phyloP scores from a whole-genome alignment of 768 basidiomycete species.

The Kwoniella mangroviensis region DNA sequence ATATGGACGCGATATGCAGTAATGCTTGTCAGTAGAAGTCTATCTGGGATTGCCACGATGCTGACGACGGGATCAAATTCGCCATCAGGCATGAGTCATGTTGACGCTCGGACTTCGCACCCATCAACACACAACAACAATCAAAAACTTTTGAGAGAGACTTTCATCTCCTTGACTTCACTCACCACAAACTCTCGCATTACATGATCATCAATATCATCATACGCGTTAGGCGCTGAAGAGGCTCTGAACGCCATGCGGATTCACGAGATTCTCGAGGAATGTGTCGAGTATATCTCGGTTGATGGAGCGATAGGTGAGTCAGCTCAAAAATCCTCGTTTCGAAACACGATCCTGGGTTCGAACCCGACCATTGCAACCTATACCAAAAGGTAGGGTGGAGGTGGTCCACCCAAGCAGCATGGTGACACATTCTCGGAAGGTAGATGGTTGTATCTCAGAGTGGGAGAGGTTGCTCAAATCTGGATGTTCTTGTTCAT shows the following conservation, averaged over 20 bases:
- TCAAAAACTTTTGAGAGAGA: neutral
- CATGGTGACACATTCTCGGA: neutral
- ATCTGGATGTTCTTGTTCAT: neutral
- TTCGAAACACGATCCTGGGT: constrained; percentile 23
- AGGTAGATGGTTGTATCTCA: no score
- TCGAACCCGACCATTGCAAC: constrained; percentile 31
- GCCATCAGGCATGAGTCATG: neutral
- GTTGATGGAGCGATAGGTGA: constrained; percentile 49
- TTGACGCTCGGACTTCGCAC: constrained; percentile 12
- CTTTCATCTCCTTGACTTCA: neutral
- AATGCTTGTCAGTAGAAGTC: neutral
- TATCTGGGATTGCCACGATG: constrained; percentile 1
- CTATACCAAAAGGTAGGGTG: constrained; percentile 14
- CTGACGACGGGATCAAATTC: neutral
- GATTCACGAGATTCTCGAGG: constrained; percentile 49
- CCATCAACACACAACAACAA: neutral
- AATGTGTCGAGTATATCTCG: constrained; percentile 47
- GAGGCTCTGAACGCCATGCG: constrained; percentile 35
- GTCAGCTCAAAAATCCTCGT: constrained; percentile 24
- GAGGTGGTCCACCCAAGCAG: constrained; percentile 36
- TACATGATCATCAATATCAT: neutral
- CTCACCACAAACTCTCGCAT: neutral
- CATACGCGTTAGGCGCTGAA: constrained; percentile 1
- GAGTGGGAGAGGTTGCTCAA: neutral
- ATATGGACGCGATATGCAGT: neutral